A percentile compares a stretch with the other conserved stretches of the same genome.
These are phyloP conservation scores for Leishmania arabica DNA, from an alignment of 208 protist species.

Conservation along the genomic window DNA sequence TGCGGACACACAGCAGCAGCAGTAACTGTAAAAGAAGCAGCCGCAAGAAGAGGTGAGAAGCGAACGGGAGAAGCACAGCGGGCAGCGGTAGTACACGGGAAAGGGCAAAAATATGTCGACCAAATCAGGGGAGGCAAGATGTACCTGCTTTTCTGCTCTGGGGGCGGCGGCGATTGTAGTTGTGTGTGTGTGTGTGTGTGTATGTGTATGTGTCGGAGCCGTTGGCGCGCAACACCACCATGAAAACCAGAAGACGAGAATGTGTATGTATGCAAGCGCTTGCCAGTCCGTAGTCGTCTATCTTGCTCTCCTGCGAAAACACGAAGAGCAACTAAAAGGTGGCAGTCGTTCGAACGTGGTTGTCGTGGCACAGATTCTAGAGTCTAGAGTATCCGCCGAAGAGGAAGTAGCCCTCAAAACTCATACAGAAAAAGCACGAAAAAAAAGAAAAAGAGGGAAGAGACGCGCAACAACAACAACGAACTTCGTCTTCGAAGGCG, in stretches of 20 bases:
- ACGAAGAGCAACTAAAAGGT: neutral
- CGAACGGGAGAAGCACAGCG: neutral
- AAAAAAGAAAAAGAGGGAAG: neutral
- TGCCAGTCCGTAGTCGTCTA: no score
- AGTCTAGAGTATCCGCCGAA: neutral
- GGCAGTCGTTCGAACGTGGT: neutral
- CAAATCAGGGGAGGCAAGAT: neutral
- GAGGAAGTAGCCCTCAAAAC: neutral
- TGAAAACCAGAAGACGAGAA: neutral
- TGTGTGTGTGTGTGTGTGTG: no score
- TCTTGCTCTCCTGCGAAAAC: neutral
- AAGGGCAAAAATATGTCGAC: neutral
- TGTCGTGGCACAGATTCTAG: neutral
- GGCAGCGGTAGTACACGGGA: neutral
- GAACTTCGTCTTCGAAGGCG: no score
- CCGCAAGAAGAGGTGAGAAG: neutral
- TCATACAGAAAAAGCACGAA: neutral
- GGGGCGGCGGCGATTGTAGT: neutral
- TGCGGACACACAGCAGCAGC: neutral
- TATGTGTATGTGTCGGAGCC: neutral
- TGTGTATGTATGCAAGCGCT: neutral
- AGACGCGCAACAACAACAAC: neutral
- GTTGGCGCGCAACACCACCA: neutral
- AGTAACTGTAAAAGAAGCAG: neutral
- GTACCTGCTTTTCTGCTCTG: neutral